Evolutionary conservation across 2,329 filamentous ascomycete species (phyloP).

Genomic region (Aciculosporium take): DNA sequence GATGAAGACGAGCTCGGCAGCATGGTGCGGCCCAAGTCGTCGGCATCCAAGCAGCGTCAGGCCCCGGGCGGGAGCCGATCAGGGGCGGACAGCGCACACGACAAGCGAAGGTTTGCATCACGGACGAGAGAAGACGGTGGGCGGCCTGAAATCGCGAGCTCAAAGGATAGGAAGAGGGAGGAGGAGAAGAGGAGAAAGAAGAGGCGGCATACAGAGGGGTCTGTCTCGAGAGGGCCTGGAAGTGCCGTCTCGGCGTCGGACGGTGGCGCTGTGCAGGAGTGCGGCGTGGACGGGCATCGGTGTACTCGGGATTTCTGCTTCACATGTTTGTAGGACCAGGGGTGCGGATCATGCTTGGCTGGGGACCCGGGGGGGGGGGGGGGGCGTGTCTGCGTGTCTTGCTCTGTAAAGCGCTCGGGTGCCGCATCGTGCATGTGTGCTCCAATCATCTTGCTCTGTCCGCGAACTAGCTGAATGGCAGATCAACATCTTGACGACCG

Average conservation of each 20-base stretch:
- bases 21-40: slow-evolving; percentile 4
- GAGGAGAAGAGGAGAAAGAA: slow-evolving; percentile 3
- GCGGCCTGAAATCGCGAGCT: slow-evolving; percentile 14
- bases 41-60: slow-evolving; percentile 8
- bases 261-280: slow-evolving; percentile 27
- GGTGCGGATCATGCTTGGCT: neutral
- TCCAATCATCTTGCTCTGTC: too few relatives aligned
- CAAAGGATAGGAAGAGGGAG: slow-evolving; percentile 3
- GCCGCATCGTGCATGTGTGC: too few relatives aligned
- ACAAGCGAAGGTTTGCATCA: slow-evolving; percentile 16
- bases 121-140: slow-evolving; percentile 16
- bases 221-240: slow-evolving; percentile 14
- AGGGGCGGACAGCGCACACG: slow-evolving; percentile 10
- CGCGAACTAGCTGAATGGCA: too few relatives aligned
- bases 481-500: too few relatives aligned
- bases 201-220: slow-evolving; percentile 3
- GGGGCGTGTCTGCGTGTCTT: too few relatives aligned
- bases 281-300: slow-evolving; percentile 40
- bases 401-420: too few relatives aligned
- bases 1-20: slow-evolving; percentile 4
- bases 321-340: slow-evolving; percentile 27
- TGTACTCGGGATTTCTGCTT: slow-evolving; percentile 49
- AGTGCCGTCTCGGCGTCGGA: slow-evolving; percentile 32
- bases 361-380: too few relatives aligned
- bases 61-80: slow-evolving; percentile 7